Evolutionary conservation across 2,329 filamentous ascomycete species (phyloP), one percentile per base, ranked within the genome.

Genomic region (Ascosphaera apis): DNA sequence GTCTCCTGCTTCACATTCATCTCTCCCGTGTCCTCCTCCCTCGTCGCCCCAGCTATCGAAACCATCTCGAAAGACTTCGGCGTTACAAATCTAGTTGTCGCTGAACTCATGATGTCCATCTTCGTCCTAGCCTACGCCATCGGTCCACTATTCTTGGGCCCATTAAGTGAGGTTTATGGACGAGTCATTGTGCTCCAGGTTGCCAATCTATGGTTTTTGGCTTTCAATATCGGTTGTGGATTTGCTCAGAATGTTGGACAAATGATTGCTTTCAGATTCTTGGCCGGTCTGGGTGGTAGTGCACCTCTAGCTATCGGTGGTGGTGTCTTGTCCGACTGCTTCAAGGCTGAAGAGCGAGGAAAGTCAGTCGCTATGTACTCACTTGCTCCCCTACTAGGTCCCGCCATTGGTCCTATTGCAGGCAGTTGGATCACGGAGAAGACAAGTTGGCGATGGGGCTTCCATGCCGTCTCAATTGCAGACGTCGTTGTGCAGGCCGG

Each of bases 381-480:
- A 35, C 58, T 77, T 1, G 66, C 65, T 1, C 73, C 73, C 0
- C 57, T 79, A 0, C 61, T 78, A 0, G 74, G 73, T 0, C 73
- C 73, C 2, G 69, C 69, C 1, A 54, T 76, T 3, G 74, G 73
- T 0, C 75, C 74, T 0, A 67, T 79, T 2, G 63, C 65, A 0
- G 73, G 72, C 7, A 72, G 69, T 0, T 78, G 72, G 47, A 70
- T 79, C 16, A 61, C 70, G 0, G 55, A 74, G 44, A 41, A 66
- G 57, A 68, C 64, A 5, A 70, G 65, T 1, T 82, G 77, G 77
- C 64, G 75, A 28, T 82, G 76, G 76, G 67, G 70, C 5, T 82
- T 81, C 55, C 78, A 67, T 54, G 61, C 69, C 0, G 76, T 72
- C 1, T 68, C 69, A 1, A 73, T 80, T 38, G 58, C 59, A 16